Percentiles rank a stretch among this genome's conserved stretches.
These are phyloP conservation scores for Coemansia sp. DNA, from an alignment of 192 early-diverging fungal genomes.

Conservation along the genomic window DNA sequence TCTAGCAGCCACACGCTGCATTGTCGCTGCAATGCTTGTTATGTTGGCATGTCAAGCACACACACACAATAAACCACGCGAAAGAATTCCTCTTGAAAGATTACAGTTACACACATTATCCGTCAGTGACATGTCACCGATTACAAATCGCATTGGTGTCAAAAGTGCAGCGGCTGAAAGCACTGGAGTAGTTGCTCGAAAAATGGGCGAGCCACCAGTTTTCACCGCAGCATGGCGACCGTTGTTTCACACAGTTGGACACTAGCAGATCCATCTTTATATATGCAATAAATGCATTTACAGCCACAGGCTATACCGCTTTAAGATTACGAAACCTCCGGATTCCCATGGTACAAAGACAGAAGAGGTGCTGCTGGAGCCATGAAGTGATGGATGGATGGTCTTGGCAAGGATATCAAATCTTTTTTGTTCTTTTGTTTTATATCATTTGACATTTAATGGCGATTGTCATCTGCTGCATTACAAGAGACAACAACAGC, in stretches of 20 bases:
- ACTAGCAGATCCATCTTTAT: not conserved
- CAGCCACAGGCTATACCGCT: too few relatives aligned
- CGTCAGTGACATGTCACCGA: conserved; percentile 8
- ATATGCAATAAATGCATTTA: not conserved
- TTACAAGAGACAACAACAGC: too few relatives aligned
- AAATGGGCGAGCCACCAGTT: conserved; percentile 41
- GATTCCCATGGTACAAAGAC: too few relatives aligned
- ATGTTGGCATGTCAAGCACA: not conserved
- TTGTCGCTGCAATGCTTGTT: not conserved
- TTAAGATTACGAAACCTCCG: too few relatives aligned
- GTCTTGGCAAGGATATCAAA: too few relatives aligned
- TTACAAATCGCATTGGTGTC: not conserved
- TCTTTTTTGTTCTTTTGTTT: too few relatives aligned
- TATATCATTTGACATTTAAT: too few relatives aligned
- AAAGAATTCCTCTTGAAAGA: conserved; percentile 14
- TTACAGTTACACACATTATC: conserved; percentile 27
- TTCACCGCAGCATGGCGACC: conserved; percentile 24
- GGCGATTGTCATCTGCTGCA: too few relatives aligned
- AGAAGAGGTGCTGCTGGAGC: too few relatives aligned
- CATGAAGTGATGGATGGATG: too few relatives aligned
- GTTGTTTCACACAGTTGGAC: conserved; percentile 1
- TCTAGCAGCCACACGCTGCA: not conserved
- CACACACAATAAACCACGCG: not conserved
- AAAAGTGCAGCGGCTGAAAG: not conserved
- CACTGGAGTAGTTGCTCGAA: conserved; percentile 23